phyloP scores from a whole-genome alignment of 306 rosid genomes.

The Amphicarpaea edgeworthii region DNA sequence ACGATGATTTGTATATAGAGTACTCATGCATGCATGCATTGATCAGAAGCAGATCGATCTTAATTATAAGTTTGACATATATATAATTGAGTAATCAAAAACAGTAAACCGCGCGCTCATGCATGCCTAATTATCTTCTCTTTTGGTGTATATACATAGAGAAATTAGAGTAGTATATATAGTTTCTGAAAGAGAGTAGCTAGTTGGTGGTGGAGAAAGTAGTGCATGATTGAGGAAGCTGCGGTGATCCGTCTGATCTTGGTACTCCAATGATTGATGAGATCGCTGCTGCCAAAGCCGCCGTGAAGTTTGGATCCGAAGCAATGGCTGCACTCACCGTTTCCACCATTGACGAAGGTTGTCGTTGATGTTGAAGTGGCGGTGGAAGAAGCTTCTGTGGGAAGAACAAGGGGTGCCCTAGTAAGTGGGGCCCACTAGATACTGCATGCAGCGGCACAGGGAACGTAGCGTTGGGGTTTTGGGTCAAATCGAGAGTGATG shows the following conservation, averaged over 20 bases:
- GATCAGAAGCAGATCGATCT: neutral
- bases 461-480: conserved; percentile 35
- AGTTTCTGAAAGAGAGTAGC: conserved; percentile 28
- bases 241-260: conserved; percentile 44
- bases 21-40: neutral
- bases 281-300: conserved; percentile 66
- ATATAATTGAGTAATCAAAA: neutral
- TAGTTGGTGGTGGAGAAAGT: conserved; percentile 61
- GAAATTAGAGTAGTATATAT: neutral
- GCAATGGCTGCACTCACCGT: conserved; percentile 59
- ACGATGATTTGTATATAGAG: too few relatives aligned
- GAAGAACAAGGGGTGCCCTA: conserved; percentile 49
- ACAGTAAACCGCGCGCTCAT: neutral
- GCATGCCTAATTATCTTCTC: conserved; percentile 21
- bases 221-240: conserved; percentile 61
- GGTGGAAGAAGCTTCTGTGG: conserved; percentile 39
- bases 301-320: conserved; percentile 64
- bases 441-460: conserved; percentile 50
- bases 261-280: conserved; percentile 53
- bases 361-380: conserved; percentile 33
- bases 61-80: neutral
- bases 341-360: conserved; percentile 44
- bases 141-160: conserved; percentile 28
- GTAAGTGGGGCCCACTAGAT: conserved; percentile 13
- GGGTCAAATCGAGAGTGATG: conserved; percentile 62